These are phyloP conservation scores for Rossbeevera mucosa DNA, from an alignment of 768 basidiomycete genomes.

Conservation along the genomic window DNA sequence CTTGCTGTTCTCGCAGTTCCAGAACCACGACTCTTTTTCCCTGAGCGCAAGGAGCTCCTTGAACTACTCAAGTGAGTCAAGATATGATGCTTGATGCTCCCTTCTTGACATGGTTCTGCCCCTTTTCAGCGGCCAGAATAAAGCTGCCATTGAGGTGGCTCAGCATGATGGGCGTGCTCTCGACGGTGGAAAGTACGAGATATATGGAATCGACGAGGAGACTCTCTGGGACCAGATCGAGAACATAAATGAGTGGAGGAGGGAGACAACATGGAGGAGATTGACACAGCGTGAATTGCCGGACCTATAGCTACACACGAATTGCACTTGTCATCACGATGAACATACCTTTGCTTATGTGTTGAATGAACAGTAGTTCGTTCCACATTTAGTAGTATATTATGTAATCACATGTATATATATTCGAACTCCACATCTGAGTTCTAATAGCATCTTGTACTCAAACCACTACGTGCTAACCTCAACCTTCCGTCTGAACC, in stretches of 20 bases:
- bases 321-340: constrained; percentile 12
- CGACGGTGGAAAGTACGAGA: constrained; percentile 76
- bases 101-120: constrained; percentile 7
- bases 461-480: no score
- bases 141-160: constrained; percentile 79
- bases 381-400: no score
- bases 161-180: constrained; percentile 60
- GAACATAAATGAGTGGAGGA: constrained; percentile 89
- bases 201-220: constrained; percentile 84
- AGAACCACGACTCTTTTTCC: constrained; percentile 85
- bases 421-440: no score
- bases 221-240: constrained; percentile 79
- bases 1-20: constrained; percentile 80
- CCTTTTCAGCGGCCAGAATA: constrained; percentile 65
- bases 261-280: constrained; percentile 82
- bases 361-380: no score
- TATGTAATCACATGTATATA: no score
- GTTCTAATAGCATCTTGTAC: no score
- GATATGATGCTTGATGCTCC: neutral
- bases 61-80: constrained; percentile 64
- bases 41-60: constrained; percentile 71
- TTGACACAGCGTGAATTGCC: constrained; percentile 80
- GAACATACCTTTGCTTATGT: no score
- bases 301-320: constrained; percentile 40
- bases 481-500: no score